Conservation (phyloP, 805 yeast species). For the Myxozyma nipponensis region DNA sequence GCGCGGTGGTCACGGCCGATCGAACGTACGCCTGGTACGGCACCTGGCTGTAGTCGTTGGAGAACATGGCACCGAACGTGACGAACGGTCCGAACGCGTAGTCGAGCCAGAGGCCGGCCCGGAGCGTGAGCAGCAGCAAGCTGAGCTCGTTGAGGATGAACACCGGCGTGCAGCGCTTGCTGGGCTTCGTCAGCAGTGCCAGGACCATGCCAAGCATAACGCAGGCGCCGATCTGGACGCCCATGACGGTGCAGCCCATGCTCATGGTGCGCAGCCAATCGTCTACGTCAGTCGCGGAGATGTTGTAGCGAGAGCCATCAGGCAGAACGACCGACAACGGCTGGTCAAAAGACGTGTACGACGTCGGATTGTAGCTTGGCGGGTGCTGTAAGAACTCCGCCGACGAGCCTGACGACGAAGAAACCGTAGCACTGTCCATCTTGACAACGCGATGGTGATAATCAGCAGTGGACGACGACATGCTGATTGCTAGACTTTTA, state of each 20-base stretch:
- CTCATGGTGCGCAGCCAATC: slow-evolving; percentile 9
- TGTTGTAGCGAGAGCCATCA: slow-evolving; percentile 4
- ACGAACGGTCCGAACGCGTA: slow-evolving; percentile 53
- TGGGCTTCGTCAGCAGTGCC: slow-evolving; percentile 47
- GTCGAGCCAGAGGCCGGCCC: slow-evolving; percentile 56
- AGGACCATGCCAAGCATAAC: slow-evolving; percentile 21
- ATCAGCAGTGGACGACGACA: no score
- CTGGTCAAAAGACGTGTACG: slow-evolving; percentile 18
- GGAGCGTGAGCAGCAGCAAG: slow-evolving; percentile 53
- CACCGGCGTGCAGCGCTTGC: slow-evolving; percentile 53
- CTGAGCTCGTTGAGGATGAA: slow-evolving; percentile 68
- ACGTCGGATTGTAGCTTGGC: background rate
- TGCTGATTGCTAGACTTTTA: no score
- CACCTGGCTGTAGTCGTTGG: slow-evolving; percentile 45
- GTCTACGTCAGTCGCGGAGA: slow-evolving; percentile 10
- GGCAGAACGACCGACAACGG: slow-evolving; percentile 5
- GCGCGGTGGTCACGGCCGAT: slow-evolving; percentile 58
- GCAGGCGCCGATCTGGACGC: slow-evolving; percentile 27
- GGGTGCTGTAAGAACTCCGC: background rate
- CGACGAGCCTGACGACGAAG: background rate
- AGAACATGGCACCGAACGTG: slow-evolving; percentile 46
- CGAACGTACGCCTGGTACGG: slow-evolving; percentile 42
- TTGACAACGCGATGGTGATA: background rate
- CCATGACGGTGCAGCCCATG: slow-evolving; percentile 16
- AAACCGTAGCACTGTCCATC: background rate